Base-by-base conservation (phyloP, 2,329 filamentous ascomycete genomes). In the Pyricularia sp. region DNA sequence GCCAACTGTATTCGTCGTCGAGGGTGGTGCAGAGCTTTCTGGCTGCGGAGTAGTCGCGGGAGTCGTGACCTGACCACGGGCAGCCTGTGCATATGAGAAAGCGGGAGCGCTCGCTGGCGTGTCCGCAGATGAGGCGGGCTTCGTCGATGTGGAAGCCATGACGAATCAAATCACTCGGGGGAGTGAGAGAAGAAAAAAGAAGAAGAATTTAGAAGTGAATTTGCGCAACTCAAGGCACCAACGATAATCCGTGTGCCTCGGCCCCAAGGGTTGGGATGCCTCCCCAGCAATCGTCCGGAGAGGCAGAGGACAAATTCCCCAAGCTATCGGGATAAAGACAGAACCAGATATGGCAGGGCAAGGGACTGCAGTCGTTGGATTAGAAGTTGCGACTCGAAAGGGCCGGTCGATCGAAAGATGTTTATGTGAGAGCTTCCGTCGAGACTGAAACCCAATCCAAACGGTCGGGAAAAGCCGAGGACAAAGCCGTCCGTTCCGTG, bases 51-150 rank as follows among this genome's bases (percentile, higher is more conserved):
- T 76, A 63, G 79, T 74, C 63, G 78, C 72, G 65, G 77, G 71
- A 65, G 78, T 73, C 13, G 40, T 55, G 65, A 84, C 78, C 71
- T 88, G 84, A 72, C 93, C 91, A 77, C 94, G 94, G 66, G 93
- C 93, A 73, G 93, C 93, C 82, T 96, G 92, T 72, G 93, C 93
- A 77, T 97, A 97, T 66, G 93, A 97, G 75, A 97, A 96, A 40
- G 85, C 81, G 67, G 85, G 81, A 68, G 84, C 71, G 66, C 76
- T 75, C 68, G 82, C 82, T 83, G 85, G 85, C 62, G 70, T 71
- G 65, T 64, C 64, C 57, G 64, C 35, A 60, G 64, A 65, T 22
- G 49, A 26, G 22, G 55, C 55, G n/a, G 55, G n/a, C 55, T 64
- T 64, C n/a, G 55, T 26, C 59, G 33, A 35, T 35, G 55, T 40